These are phyloP conservation scores for Canna indica DNA, from an alignment of 176 grass and related monocot species.

Conservation along the genomic window DNA sequence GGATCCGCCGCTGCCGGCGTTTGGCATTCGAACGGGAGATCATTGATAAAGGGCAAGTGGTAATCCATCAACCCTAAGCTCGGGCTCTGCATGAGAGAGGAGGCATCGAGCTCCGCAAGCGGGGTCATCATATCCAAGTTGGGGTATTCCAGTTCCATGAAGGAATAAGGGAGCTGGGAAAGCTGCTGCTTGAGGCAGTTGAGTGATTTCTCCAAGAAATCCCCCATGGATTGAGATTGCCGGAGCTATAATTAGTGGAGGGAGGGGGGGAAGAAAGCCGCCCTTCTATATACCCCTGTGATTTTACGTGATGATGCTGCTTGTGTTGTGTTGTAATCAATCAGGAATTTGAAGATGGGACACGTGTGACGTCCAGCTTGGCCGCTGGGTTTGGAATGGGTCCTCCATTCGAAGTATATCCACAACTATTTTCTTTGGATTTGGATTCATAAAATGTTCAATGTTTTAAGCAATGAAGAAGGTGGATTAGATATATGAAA, in stretches of 20 bases:
- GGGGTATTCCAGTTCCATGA: slow-evolving; percentile 6
- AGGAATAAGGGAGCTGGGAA: background rate
- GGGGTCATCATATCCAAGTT: slow-evolving; percentile 5
- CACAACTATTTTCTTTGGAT: background rate
- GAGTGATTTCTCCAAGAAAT: background rate
- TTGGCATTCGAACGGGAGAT: too few relatives aligned
- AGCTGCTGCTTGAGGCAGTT: too few relatives aligned
- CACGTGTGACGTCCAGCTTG: background rate
- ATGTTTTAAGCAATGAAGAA: too few relatives aligned
- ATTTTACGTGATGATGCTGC: too few relatives aligned
- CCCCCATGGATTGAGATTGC: background rate
- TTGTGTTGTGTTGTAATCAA: too few relatives aligned
- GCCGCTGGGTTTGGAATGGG: background rate
- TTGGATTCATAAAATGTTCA: too few relatives aligned
- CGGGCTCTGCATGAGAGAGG: background rate
- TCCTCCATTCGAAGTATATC: background rate
- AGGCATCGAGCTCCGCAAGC: background rate
- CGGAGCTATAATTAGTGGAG: background rate
- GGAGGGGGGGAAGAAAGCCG: background rate
- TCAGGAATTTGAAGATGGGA: background rate
- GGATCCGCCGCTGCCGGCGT: background rate
- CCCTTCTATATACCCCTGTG: background rate
- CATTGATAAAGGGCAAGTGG: background rate
- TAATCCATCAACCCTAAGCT: background rate
- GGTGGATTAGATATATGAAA: too few relatives aligned